Base-by-base conservation (phyloP, 2,329 filamentous ascomycete species). In the Escovopsis weberi region DNA sequence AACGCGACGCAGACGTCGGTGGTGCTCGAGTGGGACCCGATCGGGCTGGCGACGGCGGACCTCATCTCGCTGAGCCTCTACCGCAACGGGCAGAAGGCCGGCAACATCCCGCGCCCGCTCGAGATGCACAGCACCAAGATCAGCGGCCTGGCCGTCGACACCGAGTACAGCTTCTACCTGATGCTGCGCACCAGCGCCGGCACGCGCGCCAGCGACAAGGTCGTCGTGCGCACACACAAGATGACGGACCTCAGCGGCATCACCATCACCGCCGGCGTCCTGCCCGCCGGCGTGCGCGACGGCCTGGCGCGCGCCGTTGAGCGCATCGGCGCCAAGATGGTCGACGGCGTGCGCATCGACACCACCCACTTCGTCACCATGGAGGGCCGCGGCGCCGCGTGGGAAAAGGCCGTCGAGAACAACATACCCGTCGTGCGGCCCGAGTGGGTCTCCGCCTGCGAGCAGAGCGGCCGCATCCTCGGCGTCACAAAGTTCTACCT, bases 1-100 rank as follows among this genome's bases (percentile, higher is more conserved):
- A 98, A 96, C 72, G 88, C 89, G 43, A 98, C 91, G 1, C 91
- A 98, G 65, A 98, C 91, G n/a, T 93, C 85, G 26, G 82, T 96
- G 38, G 91, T 98, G 33, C 82, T 98, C 41, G 91, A 96, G 66
- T 98, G 91, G 91, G 91, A 96, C 50, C 86, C 89, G 32, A 83
- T 98, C 57, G 76, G 89, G 54, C 78, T 95, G 40, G 91, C 88
- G 19, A 96, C 89, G 5, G 87, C 91, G 49, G 86, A 91, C 58
- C 74, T 96, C 47, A 81, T 91, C 55, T 89, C 84, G 40, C 75
- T 98, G 42, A 86, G 83, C 45, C 72, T 98, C 41, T 96, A 91
- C 65, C 83, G 91, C 60, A 98, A 98, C 69, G 87, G 86, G 54
- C 87, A 87, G 59, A 98, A 96, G 68, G 89, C 89, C 12, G 91